Evolutionary conservation across 768 basidiomycete species (phyloP).

Genomic region (Tricholoma hemisulphureum): DNA sequence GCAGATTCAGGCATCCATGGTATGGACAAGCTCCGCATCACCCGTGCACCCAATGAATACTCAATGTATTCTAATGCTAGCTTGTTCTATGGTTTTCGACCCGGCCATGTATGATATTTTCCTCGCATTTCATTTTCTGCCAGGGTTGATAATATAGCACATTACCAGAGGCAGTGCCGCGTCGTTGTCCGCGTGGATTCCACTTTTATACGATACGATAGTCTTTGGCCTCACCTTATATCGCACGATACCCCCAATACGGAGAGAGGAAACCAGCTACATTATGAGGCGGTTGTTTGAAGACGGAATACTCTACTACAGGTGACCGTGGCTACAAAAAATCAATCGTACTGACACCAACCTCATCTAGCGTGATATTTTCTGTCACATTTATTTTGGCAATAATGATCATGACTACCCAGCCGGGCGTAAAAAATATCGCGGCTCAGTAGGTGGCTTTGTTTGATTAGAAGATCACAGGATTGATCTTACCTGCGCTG

Average conservation of each 20-base stretch:
- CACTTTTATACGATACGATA: slow-evolving; percentile 30
- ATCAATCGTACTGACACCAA: neutral
- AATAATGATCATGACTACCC: slow-evolving; percentile 28
- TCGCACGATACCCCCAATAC: slow-evolving; percentile 20
- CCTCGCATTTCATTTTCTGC: neutral
- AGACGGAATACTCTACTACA: slow-evolving; percentile 22
- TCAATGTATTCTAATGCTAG: neutral
- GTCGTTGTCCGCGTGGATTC: slow-evolving; percentile 51
- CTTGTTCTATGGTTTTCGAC: slow-evolving; percentile 42
- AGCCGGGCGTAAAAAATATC: slow-evolving; percentile 27
- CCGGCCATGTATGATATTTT: slow-evolving; percentile 31
- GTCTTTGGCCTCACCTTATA: slow-evolving; percentile 27
- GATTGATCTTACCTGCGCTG: slow-evolving; percentile 3
- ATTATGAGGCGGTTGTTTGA: slow-evolving; percentile 24
- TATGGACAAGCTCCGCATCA: slow-evolving; percentile 5
- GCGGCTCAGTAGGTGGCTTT: slow-evolving; percentile 25
- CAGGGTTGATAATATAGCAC: slow-evolving; percentile 12
- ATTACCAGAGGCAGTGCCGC: slow-evolving; percentile 33
- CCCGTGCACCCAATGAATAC: neutral
- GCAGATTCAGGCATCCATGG: slow-evolving; percentile 36
- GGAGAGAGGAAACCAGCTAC: slow-evolving; percentile 14
- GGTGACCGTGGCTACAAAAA: neutral
- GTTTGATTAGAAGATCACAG: neutral
- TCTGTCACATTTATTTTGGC: slow-evolving; percentile 26
- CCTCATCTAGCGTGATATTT: slow-evolving; percentile 18